Evolutionary conservation across 352 stramenopile genomes (phyloP).

Genomic region (Globisporangium solare): DNA sequence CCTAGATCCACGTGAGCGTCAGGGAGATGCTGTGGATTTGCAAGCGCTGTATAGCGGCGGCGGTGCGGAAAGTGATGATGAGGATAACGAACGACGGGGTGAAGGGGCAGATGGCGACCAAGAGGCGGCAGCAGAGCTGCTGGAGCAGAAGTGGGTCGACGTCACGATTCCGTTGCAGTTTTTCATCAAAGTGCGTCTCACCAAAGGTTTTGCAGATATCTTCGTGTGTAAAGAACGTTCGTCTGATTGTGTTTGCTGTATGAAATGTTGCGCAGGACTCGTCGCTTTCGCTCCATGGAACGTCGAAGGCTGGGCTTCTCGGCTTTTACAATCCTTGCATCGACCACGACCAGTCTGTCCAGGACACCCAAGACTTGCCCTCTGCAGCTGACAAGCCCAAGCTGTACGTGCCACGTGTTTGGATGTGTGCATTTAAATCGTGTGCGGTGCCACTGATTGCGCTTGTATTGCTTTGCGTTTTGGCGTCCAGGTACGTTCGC

Average conservation of each 20-base stretch:
- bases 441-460: not conserved
- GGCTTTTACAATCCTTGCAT: conserved; percentile 83
- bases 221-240: no score
- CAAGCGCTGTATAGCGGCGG: conserved; percentile 13
- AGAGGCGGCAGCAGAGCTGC: conserved; percentile 11
- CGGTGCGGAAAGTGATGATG: conserved; percentile 19
- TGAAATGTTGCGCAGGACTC: conserved; percentile 34
- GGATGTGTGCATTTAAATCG: conserved; percentile 2
- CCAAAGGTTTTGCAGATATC: no score
- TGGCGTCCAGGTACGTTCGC: conserved; percentile 54
- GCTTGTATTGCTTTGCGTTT: not conserved
- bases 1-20: conserved; percentile 28
- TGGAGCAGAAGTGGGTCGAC: conserved; percentile 63
- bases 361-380: conserved; percentile 17
- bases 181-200: conserved; percentile 57
- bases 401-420: conserved; percentile 50
- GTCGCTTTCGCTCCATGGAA: conserved; percentile 36
- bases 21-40: conserved; percentile 16
- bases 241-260: not conserved
- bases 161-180: conserved; percentile 80
- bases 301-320: conserved; percentile 65
- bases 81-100: conserved; percentile 14
- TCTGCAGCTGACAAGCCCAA: conserved; percentile 30
- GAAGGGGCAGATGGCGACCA: conserved; percentile 11
- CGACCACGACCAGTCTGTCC: conserved; percentile 35